Evolutionary conservation across 805 yeast genomes (phyloP).

Genomic region (Ogataea degrootiae): DNA sequence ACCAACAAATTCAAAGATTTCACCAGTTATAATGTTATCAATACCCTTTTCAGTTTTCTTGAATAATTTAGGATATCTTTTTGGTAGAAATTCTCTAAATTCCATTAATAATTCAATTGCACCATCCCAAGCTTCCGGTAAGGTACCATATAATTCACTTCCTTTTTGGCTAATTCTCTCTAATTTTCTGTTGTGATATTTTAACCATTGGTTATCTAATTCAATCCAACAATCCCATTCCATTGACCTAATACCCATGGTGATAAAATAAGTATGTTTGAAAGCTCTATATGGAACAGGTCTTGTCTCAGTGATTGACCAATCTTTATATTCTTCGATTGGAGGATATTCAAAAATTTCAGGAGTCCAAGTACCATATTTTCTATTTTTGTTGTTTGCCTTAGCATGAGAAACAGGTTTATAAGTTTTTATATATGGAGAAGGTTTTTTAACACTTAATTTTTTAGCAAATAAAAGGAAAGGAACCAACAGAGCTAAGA

Average conservation of each 20-base stretch:
- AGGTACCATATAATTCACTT: conserved; percentile 44
- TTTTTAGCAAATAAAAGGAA: conserved; percentile 1
- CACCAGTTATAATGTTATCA: conserved; percentile 50
- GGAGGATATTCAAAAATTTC: conserved; percentile 46
- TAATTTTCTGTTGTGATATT: conserved; percentile 49
- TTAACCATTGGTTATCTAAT: conserved; percentile 60
- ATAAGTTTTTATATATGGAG: conserved; percentile 13
- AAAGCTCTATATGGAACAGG: conserved; percentile 67
- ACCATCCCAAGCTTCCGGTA: conserved; percentile 46
- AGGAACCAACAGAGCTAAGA: conserved; percentile 4
- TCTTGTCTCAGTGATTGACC: conserved; percentile 45
- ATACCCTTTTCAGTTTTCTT: conserved; percentile 41
- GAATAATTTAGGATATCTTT: conserved; percentile 54
- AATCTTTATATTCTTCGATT: conserved; percentile 42
- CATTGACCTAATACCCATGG: conserved; percentile 67
- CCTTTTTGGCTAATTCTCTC: conserved; percentile 45
- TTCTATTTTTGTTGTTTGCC: conserved; percentile 42
- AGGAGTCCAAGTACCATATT: conserved; percentile 49
- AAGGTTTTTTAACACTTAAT: conserved; percentile 1
- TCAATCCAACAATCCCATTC: conserved; percentile 62
- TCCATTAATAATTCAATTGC: conserved; percentile 54
- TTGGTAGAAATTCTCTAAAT: conserved; percentile 48
- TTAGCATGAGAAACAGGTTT: conserved; percentile 30
- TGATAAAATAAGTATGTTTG: conserved; percentile 57
- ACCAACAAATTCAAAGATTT: conserved; percentile 35